Conservation (phyloP, 2,329 filamentous ascomycete species). For the Colletotrichum nymphaeae region DNA sequence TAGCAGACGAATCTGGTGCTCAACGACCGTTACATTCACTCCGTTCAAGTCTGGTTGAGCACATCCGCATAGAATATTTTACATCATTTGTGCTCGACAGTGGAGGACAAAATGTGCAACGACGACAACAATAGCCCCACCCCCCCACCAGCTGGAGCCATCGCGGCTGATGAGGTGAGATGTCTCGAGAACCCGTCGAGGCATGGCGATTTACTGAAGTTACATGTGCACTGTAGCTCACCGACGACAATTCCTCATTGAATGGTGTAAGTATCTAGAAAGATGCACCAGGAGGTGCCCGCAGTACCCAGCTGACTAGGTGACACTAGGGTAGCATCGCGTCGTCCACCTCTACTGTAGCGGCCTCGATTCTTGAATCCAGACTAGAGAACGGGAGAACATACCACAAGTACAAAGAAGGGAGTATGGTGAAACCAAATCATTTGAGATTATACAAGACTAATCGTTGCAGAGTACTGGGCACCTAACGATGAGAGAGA, state of each 20-base stretch:
- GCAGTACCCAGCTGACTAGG: not conserved
- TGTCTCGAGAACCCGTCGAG: not conserved
- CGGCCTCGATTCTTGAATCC: slow-evolving; percentile 39
- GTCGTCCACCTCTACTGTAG: slow-evolving; percentile 38
- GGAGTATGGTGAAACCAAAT: slow-evolving; percentile 7
- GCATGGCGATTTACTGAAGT: not conserved
- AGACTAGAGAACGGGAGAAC: slow-evolving; percentile 43
- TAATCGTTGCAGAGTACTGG: slow-evolving; percentile 1
- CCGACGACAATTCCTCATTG: not conserved
- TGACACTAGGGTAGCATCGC: not conserved
- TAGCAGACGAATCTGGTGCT: not conserved
- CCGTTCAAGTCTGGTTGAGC: not conserved
- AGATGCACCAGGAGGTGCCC: not conserved
- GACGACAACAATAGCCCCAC: not conserved
- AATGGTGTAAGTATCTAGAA: not conserved
- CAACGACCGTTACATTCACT: not conserved
- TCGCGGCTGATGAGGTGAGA: not conserved
- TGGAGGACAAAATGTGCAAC: not conserved
- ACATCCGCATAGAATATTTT: not conserved
- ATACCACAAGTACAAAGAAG: slow-evolving; percentile 44
- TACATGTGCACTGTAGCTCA: not conserved
- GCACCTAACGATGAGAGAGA: slow-evolving; percentile 28
- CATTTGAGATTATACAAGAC: not conserved
- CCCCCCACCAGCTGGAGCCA: not conserved
- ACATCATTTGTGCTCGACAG: too few species aligned